phyloP scores from a whole-genome alignment of 345 rosid genomes.

The Salix arbutifolia region DNA sequence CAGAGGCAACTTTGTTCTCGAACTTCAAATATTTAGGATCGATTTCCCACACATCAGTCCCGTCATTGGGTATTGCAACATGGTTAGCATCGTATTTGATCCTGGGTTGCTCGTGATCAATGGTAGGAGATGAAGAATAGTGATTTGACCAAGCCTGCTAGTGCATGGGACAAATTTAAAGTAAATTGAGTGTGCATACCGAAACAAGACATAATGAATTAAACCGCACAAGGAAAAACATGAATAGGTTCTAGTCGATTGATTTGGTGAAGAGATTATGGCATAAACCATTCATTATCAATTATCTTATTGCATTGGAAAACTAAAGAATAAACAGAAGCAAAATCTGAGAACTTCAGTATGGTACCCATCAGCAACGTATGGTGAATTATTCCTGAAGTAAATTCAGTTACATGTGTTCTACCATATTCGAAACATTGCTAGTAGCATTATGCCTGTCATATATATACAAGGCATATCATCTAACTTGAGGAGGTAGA shows the following conservation, averaged over 20 bases:
- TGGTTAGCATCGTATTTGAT: constrained; percentile 37
- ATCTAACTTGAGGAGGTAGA: background rate
- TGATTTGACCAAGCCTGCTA: constrained; percentile 51
- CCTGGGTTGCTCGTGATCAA: constrained; percentile 35
- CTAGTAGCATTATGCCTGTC: background rate
- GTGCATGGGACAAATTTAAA: constrained; percentile 34
- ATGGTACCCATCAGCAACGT: background rate
- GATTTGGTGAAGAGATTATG: background rate
- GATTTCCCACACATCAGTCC: constrained; percentile 97
- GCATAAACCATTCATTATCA: background rate
- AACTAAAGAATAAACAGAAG: background rate
- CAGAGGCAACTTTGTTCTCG: constrained; percentile 85
- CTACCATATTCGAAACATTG: background rate
- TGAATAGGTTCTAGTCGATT: background rate
- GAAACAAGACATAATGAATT: background rate
- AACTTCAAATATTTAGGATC: constrained; percentile 63
- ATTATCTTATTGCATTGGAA: background rate
- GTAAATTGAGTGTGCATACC: background rate
- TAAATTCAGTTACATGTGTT: background rate
- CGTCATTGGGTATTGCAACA: constrained; percentile 83
- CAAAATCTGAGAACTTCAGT: background rate
- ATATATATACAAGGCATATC: background rate
- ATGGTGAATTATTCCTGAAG: background rate
- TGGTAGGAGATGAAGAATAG: constrained; percentile 44
- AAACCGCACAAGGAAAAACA: background rate